phyloP scores from a whole-genome alignment of 73 alveolate species.

The Tetrahymena thermophila region DNA sequence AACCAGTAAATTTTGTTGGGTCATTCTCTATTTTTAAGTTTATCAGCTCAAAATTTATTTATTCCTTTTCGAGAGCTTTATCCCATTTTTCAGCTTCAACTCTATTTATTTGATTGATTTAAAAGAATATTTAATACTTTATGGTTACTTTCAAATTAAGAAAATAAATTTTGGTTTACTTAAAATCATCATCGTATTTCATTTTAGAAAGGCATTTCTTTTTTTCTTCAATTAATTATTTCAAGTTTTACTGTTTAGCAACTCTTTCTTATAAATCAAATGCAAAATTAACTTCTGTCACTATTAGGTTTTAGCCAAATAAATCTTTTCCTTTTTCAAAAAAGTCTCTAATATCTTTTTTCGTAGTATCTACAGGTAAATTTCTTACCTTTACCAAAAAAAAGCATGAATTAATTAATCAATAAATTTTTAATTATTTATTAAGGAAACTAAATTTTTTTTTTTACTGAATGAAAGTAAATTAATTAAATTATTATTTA shows the following conservation, averaged over 20 bases:
- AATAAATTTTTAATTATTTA: too few species aligned
- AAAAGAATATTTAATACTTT: background rate
- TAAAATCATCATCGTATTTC: background rate
- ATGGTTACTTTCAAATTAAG: too few species aligned
- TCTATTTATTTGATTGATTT: background rate
- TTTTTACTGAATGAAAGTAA: background rate
- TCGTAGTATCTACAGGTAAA: background rate
- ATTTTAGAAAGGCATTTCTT: slow-evolving; percentile 10
- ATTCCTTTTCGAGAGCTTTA: background rate
- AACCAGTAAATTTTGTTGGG: slow-evolving; percentile 6
- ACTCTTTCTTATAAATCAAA: slow-evolving; percentile 17
- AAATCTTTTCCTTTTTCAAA: background rate
- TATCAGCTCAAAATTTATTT: background rate
- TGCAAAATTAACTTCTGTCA: slow-evolving; percentile 18
- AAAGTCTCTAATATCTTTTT: background rate
- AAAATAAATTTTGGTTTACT: background rate
- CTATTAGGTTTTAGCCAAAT: background rate
- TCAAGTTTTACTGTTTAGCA: background rate
- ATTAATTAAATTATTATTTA: slow-evolving; percentile 1
- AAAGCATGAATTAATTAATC: too few species aligned
- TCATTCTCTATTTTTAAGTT: slow-evolving; percentile 5
- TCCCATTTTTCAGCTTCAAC: slow-evolving; percentile 13
- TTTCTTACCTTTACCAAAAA: background rate
- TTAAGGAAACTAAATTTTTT: background rate
- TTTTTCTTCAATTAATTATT: background rate